Conservation (phyloP, 345 rosid genomes). For the Populus alba region DNA sequence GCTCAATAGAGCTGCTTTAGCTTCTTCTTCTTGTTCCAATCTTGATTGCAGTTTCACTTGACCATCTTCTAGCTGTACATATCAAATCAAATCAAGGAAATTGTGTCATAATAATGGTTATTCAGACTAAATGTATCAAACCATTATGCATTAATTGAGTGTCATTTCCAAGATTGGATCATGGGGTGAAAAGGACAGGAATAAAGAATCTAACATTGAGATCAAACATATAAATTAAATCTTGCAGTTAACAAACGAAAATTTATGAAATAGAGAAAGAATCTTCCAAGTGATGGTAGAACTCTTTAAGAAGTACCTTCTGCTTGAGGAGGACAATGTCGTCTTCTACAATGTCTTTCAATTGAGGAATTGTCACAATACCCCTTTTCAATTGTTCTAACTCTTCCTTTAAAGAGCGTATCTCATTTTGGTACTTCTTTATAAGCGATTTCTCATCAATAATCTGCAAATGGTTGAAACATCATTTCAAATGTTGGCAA, state of each 20-base stretch:
- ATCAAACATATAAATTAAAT: constrained; percentile 6
- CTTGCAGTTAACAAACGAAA: neutral
- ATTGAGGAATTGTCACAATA: constrained; percentile 65
- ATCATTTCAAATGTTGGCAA: constrained; percentile 19
- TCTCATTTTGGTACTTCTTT: constrained; percentile 96
- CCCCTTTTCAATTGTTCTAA: constrained; percentile 85
- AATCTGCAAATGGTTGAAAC: constrained; percentile 50
- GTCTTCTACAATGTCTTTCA: constrained; percentile 61
- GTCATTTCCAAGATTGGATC: neutral
- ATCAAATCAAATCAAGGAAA: constrained; percentile 30
- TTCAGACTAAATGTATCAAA: constrained; percentile 1
- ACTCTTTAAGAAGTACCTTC: constrained; percentile 54
- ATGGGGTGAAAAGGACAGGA: neutral
- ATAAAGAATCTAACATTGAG: neutral
- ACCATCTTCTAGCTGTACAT: constrained; percentile 91
- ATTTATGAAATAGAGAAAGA: neutral
- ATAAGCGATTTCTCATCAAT: constrained; percentile 97
- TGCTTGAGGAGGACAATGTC: constrained; percentile 84
- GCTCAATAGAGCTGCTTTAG: constrained; percentile 94
- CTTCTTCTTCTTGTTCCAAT: constrained; percentile 98
- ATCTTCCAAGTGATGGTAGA: neutral
- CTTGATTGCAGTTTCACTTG: constrained; percentile 89
- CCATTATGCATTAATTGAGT: constrained; percentile 1
- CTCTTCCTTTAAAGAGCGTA: constrained; percentile 85
- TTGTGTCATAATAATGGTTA: neutral